Percentiles rank a stretch among this genome's conserved stretches.
phyloP scores from a whole-genome alignment of 2,329 filamentous ascomycete genomes.

The Dryadomyces quercus-mongolicae region DNA sequence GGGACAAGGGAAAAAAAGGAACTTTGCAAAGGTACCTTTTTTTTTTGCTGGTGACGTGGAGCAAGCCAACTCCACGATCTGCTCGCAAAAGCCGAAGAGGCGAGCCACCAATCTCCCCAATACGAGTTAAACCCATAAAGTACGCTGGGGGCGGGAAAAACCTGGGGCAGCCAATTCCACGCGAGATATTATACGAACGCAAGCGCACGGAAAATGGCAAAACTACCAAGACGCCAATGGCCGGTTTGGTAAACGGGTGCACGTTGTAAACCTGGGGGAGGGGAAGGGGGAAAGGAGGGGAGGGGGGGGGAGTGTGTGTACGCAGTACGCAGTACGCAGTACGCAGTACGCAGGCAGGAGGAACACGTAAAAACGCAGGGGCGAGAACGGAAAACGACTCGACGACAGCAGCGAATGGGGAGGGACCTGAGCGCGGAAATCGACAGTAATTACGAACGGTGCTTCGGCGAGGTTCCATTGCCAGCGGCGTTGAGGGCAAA shows the following conservation, averaged over 20 bases:
- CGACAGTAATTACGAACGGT: slow-evolving; percentile 9
- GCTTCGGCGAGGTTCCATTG: neutral
- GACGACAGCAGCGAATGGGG: neutral
- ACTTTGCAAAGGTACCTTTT: neutral
- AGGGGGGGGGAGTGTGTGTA: neutral
- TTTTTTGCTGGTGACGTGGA: neutral
- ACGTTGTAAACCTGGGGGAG: slow-evolving; percentile 1
- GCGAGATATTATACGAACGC: neutral
- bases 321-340: no score
- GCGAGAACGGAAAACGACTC: no score
- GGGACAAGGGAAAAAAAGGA: neutral
- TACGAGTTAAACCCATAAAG: neutral
- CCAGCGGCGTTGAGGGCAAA: no score
- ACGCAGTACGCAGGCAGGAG: no score
- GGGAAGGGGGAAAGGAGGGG: neutral
- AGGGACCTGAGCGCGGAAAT: slow-evolving; percentile 3
- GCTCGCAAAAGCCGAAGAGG: slow-evolving; percentile 1
- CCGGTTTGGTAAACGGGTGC: neutral
- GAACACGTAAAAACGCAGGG: no score
- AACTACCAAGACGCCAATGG: neutral
- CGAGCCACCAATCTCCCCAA: neutral
- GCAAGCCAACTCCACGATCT: neutral
- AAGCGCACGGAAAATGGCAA: neutral
- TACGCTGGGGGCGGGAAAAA: neutral
- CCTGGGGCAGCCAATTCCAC: slow-evolving; percentile 3